Evolutionary conservation across 2,329 filamentous ascomycete species (phyloP).

Genomic region (Phyllosticta citrichinensis): DNA sequence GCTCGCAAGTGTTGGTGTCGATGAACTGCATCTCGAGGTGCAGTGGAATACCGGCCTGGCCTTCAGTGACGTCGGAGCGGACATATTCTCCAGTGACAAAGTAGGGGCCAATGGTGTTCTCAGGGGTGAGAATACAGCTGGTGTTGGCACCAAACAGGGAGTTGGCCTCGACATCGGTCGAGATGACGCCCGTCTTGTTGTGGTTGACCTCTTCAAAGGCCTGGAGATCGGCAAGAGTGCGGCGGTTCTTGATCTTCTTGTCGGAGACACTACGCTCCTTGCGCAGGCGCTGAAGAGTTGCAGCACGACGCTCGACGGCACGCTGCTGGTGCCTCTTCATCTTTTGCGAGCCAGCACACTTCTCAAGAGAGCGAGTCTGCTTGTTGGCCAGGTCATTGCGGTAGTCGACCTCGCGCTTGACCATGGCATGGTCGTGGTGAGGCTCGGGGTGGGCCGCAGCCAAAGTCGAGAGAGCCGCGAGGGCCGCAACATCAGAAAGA

Average conservation of each 20-base stretch:
- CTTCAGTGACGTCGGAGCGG: slow-evolving; percentile 38
- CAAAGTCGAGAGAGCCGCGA: slow-evolving; percentile 15
- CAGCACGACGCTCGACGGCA: slow-evolving; percentile 16
- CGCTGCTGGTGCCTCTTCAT: slow-evolving; percentile 16
- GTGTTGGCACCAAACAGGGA: slow-evolving; percentile 23
- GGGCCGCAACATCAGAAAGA: slow-evolving; percentile 15
- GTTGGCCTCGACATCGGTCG: slow-evolving; percentile 16
- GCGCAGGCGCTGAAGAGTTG: slow-evolving; percentile 15
- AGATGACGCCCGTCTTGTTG: slow-evolving; percentile 18
- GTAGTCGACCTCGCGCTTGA: slow-evolving; percentile 23
- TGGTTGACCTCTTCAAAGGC: slow-evolving; percentile 22
- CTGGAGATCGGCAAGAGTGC: slow-evolving; percentile 22
- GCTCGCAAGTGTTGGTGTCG: slow-evolving; percentile 44
- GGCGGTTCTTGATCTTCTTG: slow-evolving; percentile 17
- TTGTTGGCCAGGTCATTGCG: slow-evolving; percentile 17
- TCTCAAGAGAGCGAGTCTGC: slow-evolving; percentile 15
- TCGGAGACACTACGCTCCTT: slow-evolving; percentile 17
- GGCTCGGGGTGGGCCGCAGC: slow-evolving; percentile 24
- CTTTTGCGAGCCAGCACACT: slow-evolving; percentile 17
- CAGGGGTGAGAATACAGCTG: slow-evolving; percentile 24
- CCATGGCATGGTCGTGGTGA: slow-evolving; percentile 20
- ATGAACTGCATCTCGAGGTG: slow-evolving; percentile 45
- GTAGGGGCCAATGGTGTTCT: slow-evolving; percentile 25
- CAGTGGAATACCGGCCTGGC: slow-evolving; percentile 39
- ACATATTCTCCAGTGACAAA: slow-evolving; percentile 43